phyloP scores from a whole-genome alignment of 73 alveolate genomes.

The Paramecium octaurelia region DNA sequence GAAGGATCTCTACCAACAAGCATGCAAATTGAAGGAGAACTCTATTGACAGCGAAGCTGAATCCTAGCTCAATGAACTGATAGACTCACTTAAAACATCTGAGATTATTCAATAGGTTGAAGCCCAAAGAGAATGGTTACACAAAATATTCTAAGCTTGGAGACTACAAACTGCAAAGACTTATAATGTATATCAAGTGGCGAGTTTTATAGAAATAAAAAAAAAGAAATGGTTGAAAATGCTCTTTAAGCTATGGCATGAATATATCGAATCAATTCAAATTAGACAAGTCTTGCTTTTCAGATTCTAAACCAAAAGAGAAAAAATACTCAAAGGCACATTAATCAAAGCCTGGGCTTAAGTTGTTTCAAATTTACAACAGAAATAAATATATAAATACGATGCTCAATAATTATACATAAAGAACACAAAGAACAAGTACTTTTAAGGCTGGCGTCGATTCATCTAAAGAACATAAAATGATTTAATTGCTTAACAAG shows the following conservation, averaged over 20 bases:
- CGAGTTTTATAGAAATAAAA: background rate
- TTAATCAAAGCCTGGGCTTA: background rate
- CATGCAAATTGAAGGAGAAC: background rate
- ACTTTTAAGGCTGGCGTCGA: background rate
- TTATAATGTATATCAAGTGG: background rate
- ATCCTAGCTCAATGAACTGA: background rate
- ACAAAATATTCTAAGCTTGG: background rate
- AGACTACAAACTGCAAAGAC: background rate
- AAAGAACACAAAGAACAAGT: background rate
- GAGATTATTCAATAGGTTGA: slow-evolving; percentile 74
- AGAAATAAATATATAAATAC: background rate
- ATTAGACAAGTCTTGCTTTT: background rate
- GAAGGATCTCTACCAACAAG: background rate
- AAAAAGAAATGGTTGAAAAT: background rate
- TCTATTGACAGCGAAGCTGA: background rate
- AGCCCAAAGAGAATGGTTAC: background rate
- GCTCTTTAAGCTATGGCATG: background rate
- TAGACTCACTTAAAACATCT: slow-evolving; percentile 15
- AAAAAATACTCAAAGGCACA: background rate
- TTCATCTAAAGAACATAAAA: background rate
- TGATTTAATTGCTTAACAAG: background rate
- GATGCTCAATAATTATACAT: background rate
- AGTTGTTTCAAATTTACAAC: background rate
- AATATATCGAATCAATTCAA: background rate
- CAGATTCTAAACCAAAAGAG: background rate